Evolutionary conservation across 106 monocot genomes (phyloP), one percentile per base, ranked within the genome.

Genomic region (Apostasia shenzhenica): DNA sequence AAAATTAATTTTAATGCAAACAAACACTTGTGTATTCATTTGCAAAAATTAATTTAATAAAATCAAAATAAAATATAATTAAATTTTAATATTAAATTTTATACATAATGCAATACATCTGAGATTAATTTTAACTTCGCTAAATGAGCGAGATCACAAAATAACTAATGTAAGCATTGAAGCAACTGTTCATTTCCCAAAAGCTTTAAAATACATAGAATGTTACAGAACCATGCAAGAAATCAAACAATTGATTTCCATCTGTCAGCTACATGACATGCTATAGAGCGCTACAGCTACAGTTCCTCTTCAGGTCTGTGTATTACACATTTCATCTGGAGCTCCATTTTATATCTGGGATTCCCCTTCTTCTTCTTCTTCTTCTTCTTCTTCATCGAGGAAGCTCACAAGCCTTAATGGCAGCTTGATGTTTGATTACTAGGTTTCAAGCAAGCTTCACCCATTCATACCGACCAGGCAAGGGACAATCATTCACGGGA

Each of bases 381-480:
- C 45, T 45, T 42, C 1, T 45, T 62, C 62, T 62, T 62, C 45
- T 44, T 45, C 43, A 44, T 62, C 1, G 1, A n/a, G 44, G 13
- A 13, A 13, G 42, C 12, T 13, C 13, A 12, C 62, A 43, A 45
- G 45, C 45, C 38, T 62, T 12, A 8, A 45, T 12, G 52, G 13
- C 49, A 26, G 13, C 26, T 48, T 57, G 67, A 57, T 11, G 66
- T 12, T 57, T 45, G n/a, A 13, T 13, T 12, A 56, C 41, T 4
- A 67, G 4, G 13, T 6, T 65, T 69, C 63, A 76, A 13, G 44
- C 85, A 56, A 89, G 74, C 59, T 82, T 82, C 75, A 79, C 73
- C 88, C 88, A 89, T 69, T 85, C 81, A 69, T 82, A 89, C 11
- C 85, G 84, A 37, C 88, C 88, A 2, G 79, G 68, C 39, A 89